Evolutionary conservation across 306 rosid species (phyloP), one percentile per base, ranked within the genome.

Genomic region (Urtica urens): DNA sequence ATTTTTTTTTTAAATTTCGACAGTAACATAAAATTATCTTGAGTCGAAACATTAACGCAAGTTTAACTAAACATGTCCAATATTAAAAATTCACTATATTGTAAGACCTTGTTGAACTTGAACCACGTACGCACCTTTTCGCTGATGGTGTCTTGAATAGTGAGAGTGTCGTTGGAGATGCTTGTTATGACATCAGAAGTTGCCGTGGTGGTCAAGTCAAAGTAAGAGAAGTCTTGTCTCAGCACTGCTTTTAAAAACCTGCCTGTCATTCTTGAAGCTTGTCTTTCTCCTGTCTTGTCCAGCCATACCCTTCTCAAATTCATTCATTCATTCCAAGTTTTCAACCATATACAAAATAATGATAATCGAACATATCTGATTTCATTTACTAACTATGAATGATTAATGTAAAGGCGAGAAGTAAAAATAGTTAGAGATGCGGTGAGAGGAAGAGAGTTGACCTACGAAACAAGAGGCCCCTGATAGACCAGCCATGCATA

Each of bases 211-310:
- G 44, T 18, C n/a, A 20, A 25, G 27, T 58, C 66, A 46, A 52
- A 66, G 34, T 45, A 66, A 10, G 44, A 48, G 11, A 65, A 24
- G 11, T 65, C 71, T 43, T 65, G 73, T 34, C 70, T 49, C 19
- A 66, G 12, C 17, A 72, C 57, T 3, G 73, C 53, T 59, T 66
- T 62, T 47, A 72, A 31, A 53, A 61, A 66, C 25, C 29, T 26
- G 9, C 46, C 20, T 37, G 72, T 57, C 39, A 66, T 62, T 24
- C 69, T 38, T 16, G 78, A 46, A 3, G 70, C 73, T 40, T 62
- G 78, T 23, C 70, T 57, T 51, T 66, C 73, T 40, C 57, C 66
- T 0, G 70, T 40, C 67, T 58, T 16, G 63, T 67, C 78, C 78
- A 72, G 25, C 78, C 52, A 7, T 50, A 51, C 28, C 65, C 78